Evolutionary conservation across 2,329 filamentous ascomycete species (phyloP).

Genomic region (Fusarium solani-melongenae): DNA sequence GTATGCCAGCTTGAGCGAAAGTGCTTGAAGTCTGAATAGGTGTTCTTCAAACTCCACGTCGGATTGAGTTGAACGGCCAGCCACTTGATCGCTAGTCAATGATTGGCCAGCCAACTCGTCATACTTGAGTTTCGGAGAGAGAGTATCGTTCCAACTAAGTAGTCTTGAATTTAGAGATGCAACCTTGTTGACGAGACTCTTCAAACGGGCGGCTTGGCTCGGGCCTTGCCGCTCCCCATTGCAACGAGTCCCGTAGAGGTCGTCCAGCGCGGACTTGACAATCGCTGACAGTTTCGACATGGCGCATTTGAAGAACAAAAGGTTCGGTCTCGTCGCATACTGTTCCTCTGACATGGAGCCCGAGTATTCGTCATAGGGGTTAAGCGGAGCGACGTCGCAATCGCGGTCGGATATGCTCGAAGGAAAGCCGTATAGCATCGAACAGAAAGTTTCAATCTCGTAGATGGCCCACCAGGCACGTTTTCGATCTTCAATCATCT

Average conservation of each 20-base stretch:
- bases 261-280: slow-evolving; percentile 19
- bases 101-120: background rate
- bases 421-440: slow-evolving; percentile 54
- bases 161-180: background rate
- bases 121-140: slow-evolving; percentile 1
- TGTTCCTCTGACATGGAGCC: background rate
- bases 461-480: slow-evolving; percentile 55
- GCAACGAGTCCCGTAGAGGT: slow-evolving; percentile 23
- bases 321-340: background rate
- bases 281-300: slow-evolving; percentile 37
- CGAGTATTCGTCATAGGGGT: slow-evolving; percentile 40
- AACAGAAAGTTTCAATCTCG: slow-evolving; percentile 54
- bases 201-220: background rate
- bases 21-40: slow-evolving; percentile 46
- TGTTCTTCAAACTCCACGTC: slow-evolving; percentile 18
- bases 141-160: background rate
- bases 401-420: slow-evolving; percentile 46
- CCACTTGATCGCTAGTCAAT: background rate
- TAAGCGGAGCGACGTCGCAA: slow-evolving; percentile 45
- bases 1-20: slow-evolving; percentile 47
- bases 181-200: background rate
- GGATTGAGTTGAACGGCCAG: background rate
- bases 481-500: slow-evolving; percentile 43
- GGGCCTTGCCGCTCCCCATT: background rate
- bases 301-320: slow-evolving; percentile 37